phyloP scores from a whole-genome alignment of 202 grass and related monocot genomes.

The Panicum virgatum region DNA sequence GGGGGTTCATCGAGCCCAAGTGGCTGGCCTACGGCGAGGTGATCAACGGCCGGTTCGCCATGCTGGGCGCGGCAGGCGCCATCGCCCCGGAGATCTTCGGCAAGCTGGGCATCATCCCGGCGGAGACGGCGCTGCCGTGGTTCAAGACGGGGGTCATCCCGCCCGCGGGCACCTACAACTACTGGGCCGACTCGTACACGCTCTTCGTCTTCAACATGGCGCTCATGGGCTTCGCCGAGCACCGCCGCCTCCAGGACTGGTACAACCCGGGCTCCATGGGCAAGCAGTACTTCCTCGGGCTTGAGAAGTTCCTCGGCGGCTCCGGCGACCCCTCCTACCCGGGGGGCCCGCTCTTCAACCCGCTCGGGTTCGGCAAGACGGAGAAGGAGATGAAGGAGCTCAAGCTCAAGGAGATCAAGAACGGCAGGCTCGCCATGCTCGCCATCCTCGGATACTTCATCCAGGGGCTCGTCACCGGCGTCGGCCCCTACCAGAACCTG shows the following conservation, averaged over 20 bases:
- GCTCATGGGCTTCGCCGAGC: constrained; percentile 95
- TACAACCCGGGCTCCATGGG: constrained; percentile 84
- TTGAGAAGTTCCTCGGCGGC: constrained; percentile 78
- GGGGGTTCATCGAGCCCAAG: constrained; percentile 95
- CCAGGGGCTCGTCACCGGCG: constrained; percentile 73
- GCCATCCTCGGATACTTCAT: constrained; percentile 72
- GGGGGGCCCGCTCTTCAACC: constrained; percentile 90
- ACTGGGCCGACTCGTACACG: constrained; percentile 97
- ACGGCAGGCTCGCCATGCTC: constrained; percentile 82
- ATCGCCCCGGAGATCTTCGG: constrained; percentile 80
- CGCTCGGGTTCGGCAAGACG: constrained; percentile 80
- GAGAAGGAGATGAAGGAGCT: constrained; percentile 79
- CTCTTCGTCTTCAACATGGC: constrained; percentile 94
- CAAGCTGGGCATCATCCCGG: constrained; percentile 68
- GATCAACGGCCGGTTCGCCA: constrained; percentile 86
- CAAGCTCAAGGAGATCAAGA: constrained; percentile 93
- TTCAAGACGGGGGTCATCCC: constrained; percentile 92
- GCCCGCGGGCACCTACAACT: constrained; percentile 78
- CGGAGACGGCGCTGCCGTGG: constrained; percentile 89
- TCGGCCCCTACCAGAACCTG: constrained; percentile 83
- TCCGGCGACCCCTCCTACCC: constrained; percentile 85
- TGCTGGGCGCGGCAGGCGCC: constrained; percentile 72
- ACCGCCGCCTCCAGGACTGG: constrained; percentile 97
- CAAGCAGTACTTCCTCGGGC: constrained; percentile 90
- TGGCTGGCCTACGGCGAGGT: constrained; percentile 95